phyloP scores from a whole-genome alignment of 176 grass and related monocot species.

The Tillandsia fasciculata region DNA sequence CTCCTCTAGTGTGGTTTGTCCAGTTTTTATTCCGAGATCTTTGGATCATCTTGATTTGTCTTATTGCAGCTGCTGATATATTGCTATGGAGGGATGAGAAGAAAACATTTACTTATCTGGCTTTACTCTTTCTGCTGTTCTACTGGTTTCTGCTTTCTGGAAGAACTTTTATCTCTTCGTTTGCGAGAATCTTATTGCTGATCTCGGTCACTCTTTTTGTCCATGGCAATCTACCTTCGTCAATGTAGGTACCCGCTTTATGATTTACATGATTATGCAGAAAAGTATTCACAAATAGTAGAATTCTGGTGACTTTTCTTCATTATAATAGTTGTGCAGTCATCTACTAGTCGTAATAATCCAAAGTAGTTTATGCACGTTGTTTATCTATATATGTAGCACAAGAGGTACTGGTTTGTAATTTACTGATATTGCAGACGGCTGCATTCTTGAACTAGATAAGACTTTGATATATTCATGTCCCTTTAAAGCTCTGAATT shows the following conservation, averaged over 20 bases:
- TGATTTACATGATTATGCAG: constrained; percentile 4
- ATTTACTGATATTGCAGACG: neutral
- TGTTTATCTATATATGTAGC: neutral
- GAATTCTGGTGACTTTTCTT: neutral
- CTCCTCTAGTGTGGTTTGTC: no score
- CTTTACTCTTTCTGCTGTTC: constrained; percentile 66
- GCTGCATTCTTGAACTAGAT: neutral
- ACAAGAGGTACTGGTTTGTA: neutral
- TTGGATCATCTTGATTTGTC: constrained; percentile 1
- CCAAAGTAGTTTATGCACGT: neutral
- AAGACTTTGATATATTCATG: no score
- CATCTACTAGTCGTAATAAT: neutral
- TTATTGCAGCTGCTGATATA: constrained; percentile 71
- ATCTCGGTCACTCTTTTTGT: constrained; percentile 65
- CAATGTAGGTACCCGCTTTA: constrained; percentile 31
- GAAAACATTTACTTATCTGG: constrained; percentile 78
- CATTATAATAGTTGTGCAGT: neutral
- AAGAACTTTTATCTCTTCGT: constrained; percentile 69
- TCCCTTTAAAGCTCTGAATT: no score
- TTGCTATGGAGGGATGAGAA: constrained; percentile 96
- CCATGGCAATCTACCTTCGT: constrained; percentile 64
- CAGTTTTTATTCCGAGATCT: constrained; percentile 4
- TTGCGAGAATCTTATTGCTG: constrained; percentile 71
- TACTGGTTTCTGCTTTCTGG: constrained; percentile 95
- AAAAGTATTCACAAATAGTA: neutral